Conservation (phyloP, 768 basidiomycete genomes). For the Hypholoma fasciculare region DNA sequence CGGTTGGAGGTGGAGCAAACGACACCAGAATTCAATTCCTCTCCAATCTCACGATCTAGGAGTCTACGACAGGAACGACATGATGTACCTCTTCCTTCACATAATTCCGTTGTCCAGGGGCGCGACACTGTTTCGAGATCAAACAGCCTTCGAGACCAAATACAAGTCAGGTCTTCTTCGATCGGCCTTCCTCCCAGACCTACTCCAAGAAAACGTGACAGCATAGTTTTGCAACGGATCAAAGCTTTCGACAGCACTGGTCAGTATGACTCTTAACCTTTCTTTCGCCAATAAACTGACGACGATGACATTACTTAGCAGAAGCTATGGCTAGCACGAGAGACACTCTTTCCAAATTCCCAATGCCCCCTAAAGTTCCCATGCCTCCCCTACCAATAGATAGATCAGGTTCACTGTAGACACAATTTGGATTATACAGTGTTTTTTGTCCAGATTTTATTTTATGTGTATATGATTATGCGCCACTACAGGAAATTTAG, state of each 20-base stretch:
- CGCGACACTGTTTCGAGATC: too few species aligned
- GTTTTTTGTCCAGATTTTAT: neutral
- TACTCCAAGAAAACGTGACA: constrained; percentile 28
- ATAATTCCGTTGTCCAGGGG: too few species aligned
- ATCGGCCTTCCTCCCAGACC: constrained; percentile 6
- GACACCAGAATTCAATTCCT: neutral
- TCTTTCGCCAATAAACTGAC: neutral
- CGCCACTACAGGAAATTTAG: neutral
- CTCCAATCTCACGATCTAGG: neutral
- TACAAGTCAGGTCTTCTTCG: neutral
- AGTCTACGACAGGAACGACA: too few species aligned
- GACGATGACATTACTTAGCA: neutral
- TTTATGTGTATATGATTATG: neutral
- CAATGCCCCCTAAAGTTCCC: constrained; percentile 35
- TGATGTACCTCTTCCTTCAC: too few species aligned
- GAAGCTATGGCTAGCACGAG: constrained; percentile 15
- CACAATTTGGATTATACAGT: neutral
- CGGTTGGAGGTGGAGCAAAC: neutral
- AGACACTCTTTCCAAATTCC: constrained; percentile 35
- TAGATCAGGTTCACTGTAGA: constrained; percentile 3
- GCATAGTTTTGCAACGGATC: constrained; percentile 35
- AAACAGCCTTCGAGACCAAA: too few species aligned
- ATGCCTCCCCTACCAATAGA: constrained; percentile 24
- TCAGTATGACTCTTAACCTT: constrained; percentile 3
- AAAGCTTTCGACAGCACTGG: constrained; percentile 29